Evolutionary conservation across 768 basidiomycete genomes (phyloP), one percentile per base, ranked within the genome.

Genomic region (Lentinula aciculospora): DNA sequence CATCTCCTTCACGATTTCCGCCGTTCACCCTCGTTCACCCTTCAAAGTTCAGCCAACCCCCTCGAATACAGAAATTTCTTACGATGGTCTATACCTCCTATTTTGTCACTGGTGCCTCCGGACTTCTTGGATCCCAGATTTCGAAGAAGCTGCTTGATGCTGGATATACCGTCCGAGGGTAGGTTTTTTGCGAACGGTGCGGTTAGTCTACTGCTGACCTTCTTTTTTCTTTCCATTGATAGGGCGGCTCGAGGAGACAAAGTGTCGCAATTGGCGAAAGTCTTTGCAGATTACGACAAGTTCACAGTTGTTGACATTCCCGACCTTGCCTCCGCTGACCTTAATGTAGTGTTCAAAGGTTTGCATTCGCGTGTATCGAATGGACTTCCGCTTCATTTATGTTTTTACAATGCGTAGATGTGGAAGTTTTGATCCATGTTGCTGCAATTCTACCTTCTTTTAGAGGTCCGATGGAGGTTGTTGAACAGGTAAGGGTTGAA

Each of bases 351-450:
- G 7, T 36, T 58, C 29, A 19, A 42, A 28, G 57, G 57, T 53
- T 48, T 19, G 27, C 40, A 44, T n/a, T 28, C 25, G 23, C 12
- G 6, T 23, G 2, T 7, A 25, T 44, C 8, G 17, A n/a, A 44
- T 4, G 21, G 8, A 9, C 21, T 8, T 53, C 8, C 29, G 15
- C 23, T 29, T 21, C 9, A 15, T 15, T 1, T 17, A 17, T 17
- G 15, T n/a, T 2, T 3, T 19, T 3, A 42, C 6, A 10, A 15
- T 27, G 49, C 27, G 71, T 74, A 65, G 76, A 71, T 3, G 71
- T 77, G 19, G 71, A 74, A 31, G 77, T 68, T 4, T 67, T 80
- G 47, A 63, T 63, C n/a, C 73, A 74, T 60, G 66, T 64, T 10
- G 71, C 70, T 15, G 69, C 69, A 5, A 45, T 54, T 37, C 40